Percentiles rank a stretch among this genome's conserved stretches.
Evolutionary conservation across 352 stramenopile species (phyloP).

Genomic region (Globisporangium iwayamae): DNA sequence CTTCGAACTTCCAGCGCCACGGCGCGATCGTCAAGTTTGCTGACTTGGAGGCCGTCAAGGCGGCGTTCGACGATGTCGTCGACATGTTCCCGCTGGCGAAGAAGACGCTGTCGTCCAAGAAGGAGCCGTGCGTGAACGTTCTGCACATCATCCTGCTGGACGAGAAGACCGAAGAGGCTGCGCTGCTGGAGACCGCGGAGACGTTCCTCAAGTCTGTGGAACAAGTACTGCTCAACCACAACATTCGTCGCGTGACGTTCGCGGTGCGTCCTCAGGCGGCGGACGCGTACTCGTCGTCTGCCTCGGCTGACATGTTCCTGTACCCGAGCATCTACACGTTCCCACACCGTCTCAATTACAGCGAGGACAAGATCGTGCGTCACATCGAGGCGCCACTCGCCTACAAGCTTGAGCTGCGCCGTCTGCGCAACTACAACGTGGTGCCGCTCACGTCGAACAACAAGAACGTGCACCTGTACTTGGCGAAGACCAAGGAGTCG

Average conservation of each 20-base stretch:
- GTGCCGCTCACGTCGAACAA: constrained; percentile 89
- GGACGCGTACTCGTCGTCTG: constrained; percentile 25
- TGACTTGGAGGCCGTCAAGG: constrained; percentile 76
- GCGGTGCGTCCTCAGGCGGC: constrained; percentile 63
- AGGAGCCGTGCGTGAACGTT: constrained; percentile 76
- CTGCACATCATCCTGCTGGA: constrained; percentile 79
- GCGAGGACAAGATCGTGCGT: constrained; percentile 97
- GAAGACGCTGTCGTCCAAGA: constrained; percentile 63
- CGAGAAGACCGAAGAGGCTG: constrained; percentile 53
- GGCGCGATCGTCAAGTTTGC: constrained; percentile 87
- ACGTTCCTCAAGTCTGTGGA: constrained; percentile 63
- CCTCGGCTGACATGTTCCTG: constrained; percentile 58
- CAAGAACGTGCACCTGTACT: constrained; percentile 99
- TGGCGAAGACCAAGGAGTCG: constrained; percentile 90
- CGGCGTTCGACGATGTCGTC: constrained; percentile 64
- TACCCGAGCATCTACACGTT: constrained; percentile 91
- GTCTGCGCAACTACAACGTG: constrained; percentile 98
- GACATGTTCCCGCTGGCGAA: constrained; percentile 66
- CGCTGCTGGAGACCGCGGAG: constrained; percentile 54
- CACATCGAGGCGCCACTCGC: constrained; percentile 98
- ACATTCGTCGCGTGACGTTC: constrained; percentile 89
- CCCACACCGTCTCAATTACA: constrained; percentile 87
- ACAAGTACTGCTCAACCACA: constrained; percentile 54
- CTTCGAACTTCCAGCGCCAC: constrained; percentile 61
- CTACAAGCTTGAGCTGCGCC: constrained; percentile 98